phyloP scores from a whole-genome alignment of 257 asterid genomes.

The Euphrasia confusa region DNA sequence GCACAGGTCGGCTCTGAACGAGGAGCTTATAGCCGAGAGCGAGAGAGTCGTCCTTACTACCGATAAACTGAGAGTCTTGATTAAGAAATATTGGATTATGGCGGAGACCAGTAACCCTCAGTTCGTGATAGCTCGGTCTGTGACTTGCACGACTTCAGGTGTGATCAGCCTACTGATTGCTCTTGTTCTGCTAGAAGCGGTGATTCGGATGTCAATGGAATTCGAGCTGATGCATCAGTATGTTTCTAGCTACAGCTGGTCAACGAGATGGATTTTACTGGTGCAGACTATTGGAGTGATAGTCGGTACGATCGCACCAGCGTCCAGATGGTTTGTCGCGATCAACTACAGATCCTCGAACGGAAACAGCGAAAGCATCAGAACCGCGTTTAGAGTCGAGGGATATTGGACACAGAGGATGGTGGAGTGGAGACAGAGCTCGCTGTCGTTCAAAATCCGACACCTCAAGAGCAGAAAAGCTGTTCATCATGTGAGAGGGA shows the following conservation, averaged over 20 bases:
- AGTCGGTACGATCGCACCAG: constrained; percentile 34
- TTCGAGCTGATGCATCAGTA: background rate
- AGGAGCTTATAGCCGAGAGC: constrained; percentile 4
- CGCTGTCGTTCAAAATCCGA: constrained; percentile 25
- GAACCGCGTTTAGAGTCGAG: constrained; percentile 26
- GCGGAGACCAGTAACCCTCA: constrained; percentile 44
- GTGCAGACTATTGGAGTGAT: constrained; percentile 33
- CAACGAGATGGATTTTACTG: constrained; percentile 31
- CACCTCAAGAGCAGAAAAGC: constrained; percentile 27
- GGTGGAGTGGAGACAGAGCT: constrained; percentile 45
- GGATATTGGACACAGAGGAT: constrained; percentile 42
- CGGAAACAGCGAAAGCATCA: constrained; percentile 11
- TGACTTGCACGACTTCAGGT: constrained; percentile 30
- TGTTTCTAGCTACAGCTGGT: constrained; percentile 35
- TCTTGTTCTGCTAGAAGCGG: constrained; percentile 27
- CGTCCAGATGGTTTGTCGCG: constrained; percentile 32
- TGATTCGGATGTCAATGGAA: constrained; percentile 22
- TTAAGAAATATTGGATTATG: constrained; percentile 44
- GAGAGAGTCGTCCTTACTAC: constrained; percentile 11
- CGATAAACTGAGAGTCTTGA: constrained; percentile 27
- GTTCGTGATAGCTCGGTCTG: constrained; percentile 43
- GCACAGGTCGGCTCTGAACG: constrained; percentile 22
- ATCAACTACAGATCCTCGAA: constrained; percentile 14
- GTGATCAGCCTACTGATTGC: constrained; percentile 25
- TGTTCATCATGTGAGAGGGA: constrained; percentile 30